Base-by-base conservation (phyloP, 352 stramenopile species). In the Phytophthora sp. region DNA sequence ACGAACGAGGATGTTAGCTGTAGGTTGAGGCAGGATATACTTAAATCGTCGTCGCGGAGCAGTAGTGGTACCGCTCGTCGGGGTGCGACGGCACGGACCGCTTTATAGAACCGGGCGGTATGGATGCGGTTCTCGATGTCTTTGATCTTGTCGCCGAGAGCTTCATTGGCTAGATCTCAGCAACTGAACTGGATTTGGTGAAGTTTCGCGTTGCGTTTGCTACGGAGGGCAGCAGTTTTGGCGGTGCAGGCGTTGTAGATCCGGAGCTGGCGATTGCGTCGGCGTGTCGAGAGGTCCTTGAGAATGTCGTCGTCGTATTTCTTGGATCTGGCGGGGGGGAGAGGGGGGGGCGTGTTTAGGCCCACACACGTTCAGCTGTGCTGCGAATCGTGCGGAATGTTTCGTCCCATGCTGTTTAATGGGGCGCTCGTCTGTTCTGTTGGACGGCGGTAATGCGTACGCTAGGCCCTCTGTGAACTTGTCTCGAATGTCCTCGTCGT, bases 11-110 rank as follows among this genome's bases (percentile, higher is more conserved):
- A 39, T 15, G 36, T 38, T 21, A 39, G 24, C 21, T 26, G 50
- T 49, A 15, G 3, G 13, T 41, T 31, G 52, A 9, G 27, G 33
- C 9, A 59, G 35, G 9, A 41, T 50, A 39, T 50, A 59, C 26
- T 59, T 59, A 30, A 23, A 9, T 59, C 23, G 15, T 18, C 2
- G 26, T 59, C 36, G 12, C 15, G 16, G 8, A 50, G 24, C 2
- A 59, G 9, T 21, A 39, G 13, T 15, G 36, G 52, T 21, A 3
- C 20, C 7, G 39, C 8, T 26, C 39, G 39, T 46, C 18, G 7
- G 4, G 18, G 18, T 15, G 3, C 9, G 6, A 46, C 20, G 8
- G 18, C 39, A 4, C 39, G 39, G 7, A 29, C 39, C 9, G 18
- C 18, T 8, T 16, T 6, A 8, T 46, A 46, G 0, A 44, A 11